Conservation (phyloP, 2,329 filamentous ascomycete genomes). For the Exophiala lecanii-corni region DNA sequence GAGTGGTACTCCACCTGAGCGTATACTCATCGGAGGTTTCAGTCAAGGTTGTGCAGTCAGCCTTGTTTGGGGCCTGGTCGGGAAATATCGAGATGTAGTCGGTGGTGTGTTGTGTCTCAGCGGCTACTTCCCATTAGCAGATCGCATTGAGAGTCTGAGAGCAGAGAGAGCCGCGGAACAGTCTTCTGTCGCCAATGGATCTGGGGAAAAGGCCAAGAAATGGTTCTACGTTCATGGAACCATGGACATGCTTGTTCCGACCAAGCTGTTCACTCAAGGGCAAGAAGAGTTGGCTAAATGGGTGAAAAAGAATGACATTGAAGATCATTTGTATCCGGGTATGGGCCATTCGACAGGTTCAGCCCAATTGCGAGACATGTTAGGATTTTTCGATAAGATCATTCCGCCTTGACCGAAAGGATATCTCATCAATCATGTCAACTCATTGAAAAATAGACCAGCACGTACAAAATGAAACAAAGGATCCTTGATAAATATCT, state of each 20-base stretch:
- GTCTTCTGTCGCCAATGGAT: constrained; percentile 1
- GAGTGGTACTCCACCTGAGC: constrained; percentile 37
- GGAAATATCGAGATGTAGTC: constrained; percentile 30
- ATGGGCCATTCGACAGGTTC: constrained; percentile 44
- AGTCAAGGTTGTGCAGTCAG: constrained; percentile 46
- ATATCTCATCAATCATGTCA: no score
- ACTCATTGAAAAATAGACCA: no score
- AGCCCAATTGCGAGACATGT: constrained; percentile 44
- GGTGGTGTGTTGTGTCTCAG: constrained; percentile 41
- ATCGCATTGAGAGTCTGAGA: constrained; percentile 37
- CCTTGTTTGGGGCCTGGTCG: constrained; percentile 40
- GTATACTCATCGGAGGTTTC: constrained; percentile 46
- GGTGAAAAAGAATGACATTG: constrained; percentile 35
- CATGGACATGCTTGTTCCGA: constrained; percentile 46
- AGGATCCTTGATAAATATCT: no score
- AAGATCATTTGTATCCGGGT: constrained; percentile 40
- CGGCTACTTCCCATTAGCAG: constrained; percentile 45
- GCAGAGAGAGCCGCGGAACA: constrained; percentile 32
- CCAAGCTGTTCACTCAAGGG: constrained; percentile 40
- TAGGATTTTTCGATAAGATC: constrained; percentile 21
- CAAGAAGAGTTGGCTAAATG: constrained; percentile 37
- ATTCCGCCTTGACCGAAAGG: constrained; percentile 15
- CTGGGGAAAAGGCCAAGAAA: constrained; percentile 33
- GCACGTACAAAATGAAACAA: no score
- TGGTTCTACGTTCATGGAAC: constrained; percentile 46